Evolutionary conservation across 192 early-diverging fungal species (phyloP).

Genomic region (Oehlia diaphana): DNA sequence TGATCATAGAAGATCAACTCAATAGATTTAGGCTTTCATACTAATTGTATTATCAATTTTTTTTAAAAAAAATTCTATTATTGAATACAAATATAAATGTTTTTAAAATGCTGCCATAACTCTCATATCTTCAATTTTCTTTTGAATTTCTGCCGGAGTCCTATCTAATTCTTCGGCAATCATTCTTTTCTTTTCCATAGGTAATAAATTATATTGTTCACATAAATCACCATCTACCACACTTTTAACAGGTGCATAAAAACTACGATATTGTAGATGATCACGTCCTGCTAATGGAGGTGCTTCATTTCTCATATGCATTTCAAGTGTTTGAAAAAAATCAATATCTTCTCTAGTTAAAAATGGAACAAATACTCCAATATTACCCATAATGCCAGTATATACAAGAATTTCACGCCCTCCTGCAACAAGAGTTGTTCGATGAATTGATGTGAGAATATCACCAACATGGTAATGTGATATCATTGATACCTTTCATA

Average conservation of each 20-base stretch:
- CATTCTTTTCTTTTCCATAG: constrained; percentile 67
- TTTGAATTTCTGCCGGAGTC: constrained; percentile 78
- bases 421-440: constrained; percentile 78
- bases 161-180: constrained; percentile 91
- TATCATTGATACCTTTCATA: constrained; percentile 57
- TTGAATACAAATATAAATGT: background rate
- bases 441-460: constrained; percentile 76
- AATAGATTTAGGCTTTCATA: too few relatives aligned
- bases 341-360: constrained; percentile 87
- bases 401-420: constrained; percentile 89
- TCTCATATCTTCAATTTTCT: constrained; percentile 94
- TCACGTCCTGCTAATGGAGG: constrained; percentile 84
- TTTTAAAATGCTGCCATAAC: constrained; percentile 46
- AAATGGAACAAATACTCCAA: constrained; percentile 88
- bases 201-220: constrained; percentile 77
- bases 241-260: constrained; percentile 73
- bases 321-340: constrained; percentile 90
- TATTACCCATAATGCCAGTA: constrained; percentile 79
- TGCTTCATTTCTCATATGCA: constrained; percentile 76
- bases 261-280: constrained; percentile 82
- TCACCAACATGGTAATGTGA: constrained; percentile 88
- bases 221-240: constrained; percentile 92
- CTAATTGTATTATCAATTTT: too few relatives aligned
- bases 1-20: too few relatives aligned
- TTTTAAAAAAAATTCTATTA: too few relatives aligned